A percentile compares a stretch with the other conserved stretches of the same genome.
phyloP scores from a whole-genome alignment of 2,329 filamentous ascomycete species.

The Aspergillus ustus region DNA sequence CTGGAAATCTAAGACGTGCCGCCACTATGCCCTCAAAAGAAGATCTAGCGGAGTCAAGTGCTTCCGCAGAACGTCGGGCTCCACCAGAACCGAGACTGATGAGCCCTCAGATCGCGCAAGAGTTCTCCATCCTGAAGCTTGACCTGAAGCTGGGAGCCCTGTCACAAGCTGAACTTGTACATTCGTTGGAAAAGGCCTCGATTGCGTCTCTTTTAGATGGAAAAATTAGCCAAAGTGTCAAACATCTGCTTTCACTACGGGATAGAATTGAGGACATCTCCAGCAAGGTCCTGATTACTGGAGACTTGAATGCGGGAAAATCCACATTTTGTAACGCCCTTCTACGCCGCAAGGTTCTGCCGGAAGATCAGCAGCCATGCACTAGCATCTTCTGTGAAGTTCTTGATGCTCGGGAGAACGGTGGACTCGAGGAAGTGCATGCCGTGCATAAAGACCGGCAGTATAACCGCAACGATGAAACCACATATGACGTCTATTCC shows the following conservation, averaged over 20 bases:
- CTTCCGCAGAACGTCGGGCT: conserved; percentile 65
- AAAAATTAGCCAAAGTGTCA: conserved; percentile 91
- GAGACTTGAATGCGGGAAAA: conserved; percentile 95
- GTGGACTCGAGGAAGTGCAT: conserved; percentile 90
- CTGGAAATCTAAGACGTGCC: conserved; percentile 67
- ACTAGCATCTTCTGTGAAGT: conserved; percentile 99
- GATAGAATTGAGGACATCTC: conserved; percentile 97
- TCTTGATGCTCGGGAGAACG: conserved; percentile 87
- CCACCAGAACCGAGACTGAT: conserved; percentile 78
- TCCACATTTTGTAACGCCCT: conserved; percentile 99
- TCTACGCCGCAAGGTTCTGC: conserved; percentile 85
- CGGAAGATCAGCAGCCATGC: conserved; percentile 96
- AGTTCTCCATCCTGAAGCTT: conserved; percentile 93
- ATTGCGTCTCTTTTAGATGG: conserved; percentile 90
- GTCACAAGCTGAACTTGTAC: conserved; percentile 87
- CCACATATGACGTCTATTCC: conserved; percentile 86
- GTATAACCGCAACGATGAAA: conserved; percentile 90
- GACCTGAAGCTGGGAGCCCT: conserved; percentile 88
- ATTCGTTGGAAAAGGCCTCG: conserved; percentile 90
- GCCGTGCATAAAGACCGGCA: conserved; percentile 79
- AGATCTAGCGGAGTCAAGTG: conserved; percentile 72
- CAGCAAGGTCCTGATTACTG: conserved; percentile 94
- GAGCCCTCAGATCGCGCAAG: conserved; percentile 88
- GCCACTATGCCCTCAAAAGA: conserved; percentile 71
- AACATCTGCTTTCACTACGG: conserved; percentile 81